Evolutionary conservation across 345 rosid species (phyloP), one percentile per base, ranked within the genome.

Genomic region (Aquilaria sinensis): DNA sequence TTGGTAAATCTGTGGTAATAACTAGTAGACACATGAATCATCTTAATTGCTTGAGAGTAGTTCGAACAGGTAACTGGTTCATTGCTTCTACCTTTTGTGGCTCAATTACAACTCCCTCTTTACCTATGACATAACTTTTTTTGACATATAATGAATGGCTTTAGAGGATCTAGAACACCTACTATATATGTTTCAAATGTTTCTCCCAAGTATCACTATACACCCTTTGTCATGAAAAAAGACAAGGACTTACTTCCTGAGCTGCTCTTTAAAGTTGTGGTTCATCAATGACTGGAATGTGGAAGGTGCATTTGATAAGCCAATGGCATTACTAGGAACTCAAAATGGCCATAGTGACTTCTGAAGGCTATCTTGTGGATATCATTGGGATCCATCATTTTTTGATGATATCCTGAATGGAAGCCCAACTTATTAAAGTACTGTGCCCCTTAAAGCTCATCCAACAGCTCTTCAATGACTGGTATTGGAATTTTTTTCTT

Each of bases 401-500:
- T 65, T 15, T 29, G 53, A 51, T 51, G 15, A n/a, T 10, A 55
- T 6, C 50, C 10, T 6, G 43, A 46, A 8, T 34, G 2, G 12
- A 65, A 11, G 8, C 47, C 61, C n/a, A 65, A n/a, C 53, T 65
- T 56, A 47, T 9, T 41, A 55, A 43, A 65, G 12, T 2, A 55
- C 3, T 6, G 6, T 10, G 34, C 53, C 14, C 68, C 54, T 23
- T 46, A 43, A 0, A 65, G 31, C 43, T 65, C 53, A 6, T 65
- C 61, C 2, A 65, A n/a, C 16, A 55, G 31, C 6, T 65, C 68
- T 5, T 64, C 67, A 2, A 53, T 53, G 9, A 10, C 5, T 6
- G 67, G 59, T 29, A 64, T 53, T 2, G 8, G 67, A 16, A 3
- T 37, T 23, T 64, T 64, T 2, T 64, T 51, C 30, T 64, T 64